A percentile compares a stretch with the other conserved stretches of the same genome.
phyloP scores from a whole-genome alignment of 179 eudicot species.

The Nepenthes alata region DNA sequence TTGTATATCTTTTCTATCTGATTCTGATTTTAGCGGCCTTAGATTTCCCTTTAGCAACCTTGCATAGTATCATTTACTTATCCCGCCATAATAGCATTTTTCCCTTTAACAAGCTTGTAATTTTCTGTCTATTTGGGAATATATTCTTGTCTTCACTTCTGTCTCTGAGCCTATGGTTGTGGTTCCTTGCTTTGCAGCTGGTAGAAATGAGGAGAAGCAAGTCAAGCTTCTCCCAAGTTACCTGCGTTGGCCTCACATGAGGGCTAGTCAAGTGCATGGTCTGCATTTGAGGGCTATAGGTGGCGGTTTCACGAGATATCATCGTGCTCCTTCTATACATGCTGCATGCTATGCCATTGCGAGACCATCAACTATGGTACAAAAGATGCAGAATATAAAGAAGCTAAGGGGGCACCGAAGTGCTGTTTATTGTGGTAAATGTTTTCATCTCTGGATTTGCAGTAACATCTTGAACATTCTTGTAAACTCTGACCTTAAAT shows the following conservation, averaged over 20 bases:
- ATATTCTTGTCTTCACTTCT: neutral
- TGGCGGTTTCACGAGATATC: conserved; percentile 86
- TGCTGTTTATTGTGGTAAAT: conserved; percentile 91
- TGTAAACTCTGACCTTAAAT: conserved; percentile 1
- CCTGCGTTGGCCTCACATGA: conserved; percentile 89
- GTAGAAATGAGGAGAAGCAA: conserved; percentile 31
- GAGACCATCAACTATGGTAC: conserved; percentile 89
- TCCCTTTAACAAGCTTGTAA: no score
- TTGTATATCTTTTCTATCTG: no score
- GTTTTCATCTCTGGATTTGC: neutral
- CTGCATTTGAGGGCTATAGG: conserved; percentile 81
- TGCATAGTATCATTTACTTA: no score
- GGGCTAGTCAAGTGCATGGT: conserved; percentile 74
- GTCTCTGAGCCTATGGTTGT: neutral
- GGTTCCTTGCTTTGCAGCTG: conserved; percentile 33
- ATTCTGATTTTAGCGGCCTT: no score
- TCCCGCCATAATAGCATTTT: no score
- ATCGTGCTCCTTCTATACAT: conserved; percentile 79
- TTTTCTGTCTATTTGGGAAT: no score
- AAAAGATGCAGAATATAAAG: conserved; percentile 79
- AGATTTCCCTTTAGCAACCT: no score
- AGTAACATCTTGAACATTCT: neutral
- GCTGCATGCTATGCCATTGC: conserved; percentile 87
- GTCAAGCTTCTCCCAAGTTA: conserved; percentile 36
- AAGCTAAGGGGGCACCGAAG: conserved; percentile 75